Conservation (phyloP, 1,284 basidiomycete genomes). For the Ceratobasidium sp. region DNA sequence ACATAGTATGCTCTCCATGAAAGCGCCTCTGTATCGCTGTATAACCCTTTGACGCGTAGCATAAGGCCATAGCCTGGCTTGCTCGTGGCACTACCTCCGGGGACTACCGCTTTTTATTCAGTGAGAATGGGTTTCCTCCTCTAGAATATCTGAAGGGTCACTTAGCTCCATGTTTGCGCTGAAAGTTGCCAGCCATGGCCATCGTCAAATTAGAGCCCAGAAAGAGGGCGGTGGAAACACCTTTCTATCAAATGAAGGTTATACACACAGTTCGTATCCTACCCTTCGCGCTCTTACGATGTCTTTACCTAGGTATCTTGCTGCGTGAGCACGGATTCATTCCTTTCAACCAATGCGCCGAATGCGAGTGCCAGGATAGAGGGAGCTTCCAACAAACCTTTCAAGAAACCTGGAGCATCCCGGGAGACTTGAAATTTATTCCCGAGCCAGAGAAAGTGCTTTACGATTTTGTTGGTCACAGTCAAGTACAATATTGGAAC, state of each 20-base stretch:
- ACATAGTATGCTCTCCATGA: conserved; percentile 1
- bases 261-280: background rate
- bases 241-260: conserved; percentile 12
- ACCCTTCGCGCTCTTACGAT: background rate
- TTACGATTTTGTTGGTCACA: conserved; percentile 17
- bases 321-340: background rate
- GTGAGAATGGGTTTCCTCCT: conserved; percentile 8
- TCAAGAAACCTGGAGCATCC: background rate
- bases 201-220: background rate
- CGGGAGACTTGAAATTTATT: background rate
- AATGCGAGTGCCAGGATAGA: background rate
- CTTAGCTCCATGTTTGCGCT: no score
- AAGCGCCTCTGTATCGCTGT: no score
- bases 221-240: no score
- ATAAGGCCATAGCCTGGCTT: background rate
- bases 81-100: background rate
- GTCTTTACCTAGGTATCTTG: conserved; percentile 10
- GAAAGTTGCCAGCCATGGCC: conserved; percentile 30
- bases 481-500: background rate
- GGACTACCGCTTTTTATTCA: conserved; percentile 11
- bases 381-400: background rate
- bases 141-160: background rate
- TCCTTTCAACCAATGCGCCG: background rate
- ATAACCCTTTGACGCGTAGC: background rate
- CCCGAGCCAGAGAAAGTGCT: background rate